Evolutionary conservation across 169 alveolate genomes (phyloP).

Genomic region (Haemoproteus tartakovskyi): DNA sequence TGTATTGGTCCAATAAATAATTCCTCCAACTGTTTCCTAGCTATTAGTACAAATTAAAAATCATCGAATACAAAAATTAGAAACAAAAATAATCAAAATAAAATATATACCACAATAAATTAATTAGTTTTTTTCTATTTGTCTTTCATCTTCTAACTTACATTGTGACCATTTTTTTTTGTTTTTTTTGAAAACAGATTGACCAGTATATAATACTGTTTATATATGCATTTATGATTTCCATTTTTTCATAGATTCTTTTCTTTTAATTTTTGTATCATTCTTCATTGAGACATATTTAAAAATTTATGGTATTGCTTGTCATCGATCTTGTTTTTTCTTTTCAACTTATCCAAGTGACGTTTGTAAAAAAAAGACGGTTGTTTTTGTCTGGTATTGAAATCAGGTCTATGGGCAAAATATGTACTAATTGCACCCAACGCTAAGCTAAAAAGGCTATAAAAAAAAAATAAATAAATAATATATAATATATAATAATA

Average conservation of each 20-base stretch:
- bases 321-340: conserved; percentile 29
- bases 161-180: too few relatives aligned
- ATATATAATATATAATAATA: neutral
- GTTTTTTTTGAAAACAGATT: too few relatives aligned
- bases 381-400: conserved; percentile 3
- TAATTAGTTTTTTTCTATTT: too few relatives aligned
- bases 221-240: neutral
- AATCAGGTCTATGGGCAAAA: conserved; percentile 47
- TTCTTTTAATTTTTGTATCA: neutral
- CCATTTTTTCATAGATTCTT: neutral
- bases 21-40: too few relatives aligned
- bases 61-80: too few relatives aligned
- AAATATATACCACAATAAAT: too few relatives aligned
- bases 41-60: too few relatives aligned
- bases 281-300: neutral
- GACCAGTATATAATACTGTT: too few relatives aligned
- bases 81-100: too few relatives aligned
- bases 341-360: conserved; percentile 27
- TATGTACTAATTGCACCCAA: conserved; percentile 14
- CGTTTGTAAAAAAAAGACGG: conserved; percentile 53
- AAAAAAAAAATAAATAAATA: neutral
- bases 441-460: conserved; percentile 33
- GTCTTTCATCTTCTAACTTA: too few relatives aligned
- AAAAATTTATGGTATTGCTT: conserved; percentile 19
- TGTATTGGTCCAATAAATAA: too few relatives aligned